A percentile compares a stretch with the other conserved stretches of the same genome.
phyloP scores from a whole-genome alignment of 192 early-diverging fungal genomes.

The Backusella macrospora region DNA sequence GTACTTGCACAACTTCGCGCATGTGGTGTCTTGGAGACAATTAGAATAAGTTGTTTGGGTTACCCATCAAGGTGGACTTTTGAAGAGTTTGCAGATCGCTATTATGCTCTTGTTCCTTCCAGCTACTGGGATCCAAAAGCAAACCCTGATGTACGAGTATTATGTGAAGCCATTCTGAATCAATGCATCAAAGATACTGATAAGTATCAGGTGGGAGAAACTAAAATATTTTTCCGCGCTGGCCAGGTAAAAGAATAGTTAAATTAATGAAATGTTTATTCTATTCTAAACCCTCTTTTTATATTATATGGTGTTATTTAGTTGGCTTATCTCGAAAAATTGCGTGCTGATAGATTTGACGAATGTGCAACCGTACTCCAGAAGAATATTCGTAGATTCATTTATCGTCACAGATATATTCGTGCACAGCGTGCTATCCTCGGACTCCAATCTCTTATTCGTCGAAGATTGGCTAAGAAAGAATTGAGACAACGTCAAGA shows the following conservation, averaged over 20 bases:
- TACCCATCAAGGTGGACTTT: constrained; percentile 91
- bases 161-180: constrained; percentile 63
- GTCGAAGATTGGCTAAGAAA: constrained; percentile 61
- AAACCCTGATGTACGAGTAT: constrained; percentile 53
- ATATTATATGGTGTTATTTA: constrained; percentile 26
- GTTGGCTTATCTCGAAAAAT: constrained; percentile 85
- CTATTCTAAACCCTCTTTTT: background rate
- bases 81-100: constrained; percentile 90
- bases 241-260: constrained; percentile 59
- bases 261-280: background rate
- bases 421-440: constrained; percentile 59
- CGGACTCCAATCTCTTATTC: constrained; percentile 64
- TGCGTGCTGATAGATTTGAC: constrained; percentile 81
- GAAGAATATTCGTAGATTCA: constrained; percentile 78
- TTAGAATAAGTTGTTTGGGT: constrained; percentile 96
- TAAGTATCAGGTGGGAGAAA: constrained; percentile 90
- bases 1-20: constrained; percentile 93
- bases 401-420: constrained; percentile 66
- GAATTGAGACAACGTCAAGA: constrained; percentile 57
- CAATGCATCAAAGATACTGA: constrained; percentile 74
- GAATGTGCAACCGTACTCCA: constrained; percentile 86
- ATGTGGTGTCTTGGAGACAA: constrained; percentile 98
- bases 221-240: constrained; percentile 99
- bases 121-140: constrained; percentile 49
- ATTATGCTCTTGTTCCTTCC: constrained; percentile 63